phyloP scores from a whole-genome alignment of 2,329 filamentous ascomycete species.

The Lasiodiplodia citricola region DNA sequence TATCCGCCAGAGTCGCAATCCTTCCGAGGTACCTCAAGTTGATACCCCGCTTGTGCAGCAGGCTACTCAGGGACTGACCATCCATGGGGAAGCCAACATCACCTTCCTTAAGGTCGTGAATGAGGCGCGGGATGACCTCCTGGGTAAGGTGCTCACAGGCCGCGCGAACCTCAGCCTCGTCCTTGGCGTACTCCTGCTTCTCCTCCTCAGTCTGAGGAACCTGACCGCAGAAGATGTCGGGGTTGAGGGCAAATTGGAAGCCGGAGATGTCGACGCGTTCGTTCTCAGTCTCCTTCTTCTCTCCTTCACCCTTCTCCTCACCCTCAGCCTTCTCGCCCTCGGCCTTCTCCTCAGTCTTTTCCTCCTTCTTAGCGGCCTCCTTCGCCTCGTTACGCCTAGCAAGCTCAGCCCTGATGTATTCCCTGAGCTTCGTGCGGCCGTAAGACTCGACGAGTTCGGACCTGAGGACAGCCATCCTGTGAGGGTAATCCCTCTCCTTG shows the following conservation, averaged over 20 bases:
- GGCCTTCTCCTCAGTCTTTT: slow-evolving; percentile 31
- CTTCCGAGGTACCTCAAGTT: slow-evolving; percentile 96
- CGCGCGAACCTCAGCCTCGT: slow-evolving; percentile 86
- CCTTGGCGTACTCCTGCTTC: slow-evolving; percentile 78
- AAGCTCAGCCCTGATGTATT: slow-evolving; percentile 83
- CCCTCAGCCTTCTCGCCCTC: slow-evolving; percentile 43
- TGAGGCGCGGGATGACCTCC: slow-evolving; percentile 80
- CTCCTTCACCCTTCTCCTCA: slow-evolving; percentile 37
- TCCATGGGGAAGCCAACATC: slow-evolving; percentile 99
- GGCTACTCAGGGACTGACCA: slow-evolving; percentile 83
- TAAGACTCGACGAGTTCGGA: slow-evolving; percentile 89
- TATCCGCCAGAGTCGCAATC: slow-evolving; percentile 69
- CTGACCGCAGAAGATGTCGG: slow-evolving; percentile 94
- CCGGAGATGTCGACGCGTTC: slow-evolving; percentile 83
- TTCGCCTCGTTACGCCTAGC: slow-evolving; percentile 42
- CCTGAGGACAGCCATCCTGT: slow-evolving; percentile 93
- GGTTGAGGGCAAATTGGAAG: slow-evolving; percentile 89
- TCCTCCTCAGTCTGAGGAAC: slow-evolving; percentile 87
- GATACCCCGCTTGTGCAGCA: slow-evolving; percentile 96
- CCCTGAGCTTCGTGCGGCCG: slow-evolving; percentile 82
- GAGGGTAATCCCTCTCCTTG: slow-evolving; percentile 72
- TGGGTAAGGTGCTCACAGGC: slow-evolving; percentile 79
- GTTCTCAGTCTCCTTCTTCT: slow-evolving; percentile 49
- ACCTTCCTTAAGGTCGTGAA: slow-evolving; percentile 86
- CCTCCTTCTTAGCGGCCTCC: slow-evolving; percentile 37